Evolutionary conservation across 164 flowering plant species (phyloP).

Genomic region (Macadamia integrifolia): DNA sequence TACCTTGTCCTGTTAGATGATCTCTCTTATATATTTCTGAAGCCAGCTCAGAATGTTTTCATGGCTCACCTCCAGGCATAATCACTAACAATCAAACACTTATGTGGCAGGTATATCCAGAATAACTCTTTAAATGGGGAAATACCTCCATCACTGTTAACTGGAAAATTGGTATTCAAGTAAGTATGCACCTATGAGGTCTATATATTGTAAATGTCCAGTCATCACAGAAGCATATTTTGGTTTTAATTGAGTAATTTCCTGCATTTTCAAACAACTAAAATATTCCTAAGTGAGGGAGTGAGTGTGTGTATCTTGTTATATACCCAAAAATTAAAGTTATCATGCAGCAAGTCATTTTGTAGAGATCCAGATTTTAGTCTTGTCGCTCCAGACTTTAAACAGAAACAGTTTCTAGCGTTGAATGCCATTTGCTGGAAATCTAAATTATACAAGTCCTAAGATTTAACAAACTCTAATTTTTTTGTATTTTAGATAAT

Average conservation of each 20-base stretch:
- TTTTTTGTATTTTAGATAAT: too few relatives aligned
- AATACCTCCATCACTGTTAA: conserved; percentile 49
- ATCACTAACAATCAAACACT: conserved; percentile 7
- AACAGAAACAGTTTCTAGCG: neutral
- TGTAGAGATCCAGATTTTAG: neutral
- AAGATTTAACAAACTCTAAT: too few relatives aligned
- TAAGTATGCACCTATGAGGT: conserved; percentile 33
- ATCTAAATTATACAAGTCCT: too few relatives aligned
- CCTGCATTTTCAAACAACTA: neutral
- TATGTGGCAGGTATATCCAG: conserved; percentile 61
- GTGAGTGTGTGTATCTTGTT: neutral
- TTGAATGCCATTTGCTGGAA: too few relatives aligned
- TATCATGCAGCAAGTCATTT: neutral
- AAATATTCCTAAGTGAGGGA: neutral
- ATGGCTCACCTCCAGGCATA: neutral
- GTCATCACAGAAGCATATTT: neutral
- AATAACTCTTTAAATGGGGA: conserved; percentile 78
- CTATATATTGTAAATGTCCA: neutral
- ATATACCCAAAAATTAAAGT: neutral
- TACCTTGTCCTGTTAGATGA: neutral
- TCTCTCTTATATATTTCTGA: neutral
- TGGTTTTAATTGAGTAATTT: neutral
- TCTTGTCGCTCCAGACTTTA: neutral
- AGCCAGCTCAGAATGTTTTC: neutral
- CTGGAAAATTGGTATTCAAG: conserved; percentile 50